These are phyloP conservation scores for Fraxinus platypoda DNA, from an alignment of 305 asterid species.

Conservation along the genomic window DNA sequence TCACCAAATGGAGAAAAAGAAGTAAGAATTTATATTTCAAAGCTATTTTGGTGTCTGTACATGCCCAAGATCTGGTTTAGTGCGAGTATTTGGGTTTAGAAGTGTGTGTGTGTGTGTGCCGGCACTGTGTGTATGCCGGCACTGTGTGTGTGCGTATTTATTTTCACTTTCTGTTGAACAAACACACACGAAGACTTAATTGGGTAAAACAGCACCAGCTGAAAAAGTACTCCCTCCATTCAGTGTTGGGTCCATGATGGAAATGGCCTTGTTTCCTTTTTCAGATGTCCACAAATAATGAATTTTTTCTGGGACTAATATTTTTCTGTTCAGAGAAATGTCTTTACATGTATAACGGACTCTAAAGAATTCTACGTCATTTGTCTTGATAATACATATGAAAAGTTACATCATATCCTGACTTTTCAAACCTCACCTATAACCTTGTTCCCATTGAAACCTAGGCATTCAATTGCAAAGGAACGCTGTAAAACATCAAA, in stretches of 20 bases:
- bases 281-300: neutral
- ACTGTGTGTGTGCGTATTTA: neutral
- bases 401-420: neutral
- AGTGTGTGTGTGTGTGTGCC: neutral
- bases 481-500: neutral
- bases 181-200: conserved; percentile 16
- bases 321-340: neutral
- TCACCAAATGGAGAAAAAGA: conserved; percentile 63
- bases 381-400: neutral
- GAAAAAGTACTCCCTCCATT: neutral
- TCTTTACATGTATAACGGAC: neutral
- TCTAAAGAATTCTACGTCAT: neutral
- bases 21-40: conserved; percentile 38
- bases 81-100: neutral
- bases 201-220: conserved; percentile 13
- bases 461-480: neutral
- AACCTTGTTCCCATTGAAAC: neutral
- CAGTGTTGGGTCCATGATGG: neutral
- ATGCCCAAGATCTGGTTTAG: conserved; percentile 9
- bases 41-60: conserved; percentile 13
- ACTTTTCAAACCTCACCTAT: neutral
- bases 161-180: conserved; percentile 22
- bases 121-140: neutral
- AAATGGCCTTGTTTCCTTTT: neutral
- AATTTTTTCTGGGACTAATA: neutral